Conservation (phyloP, 257 asterid species). For the Coffea eugenioides region DNA sequence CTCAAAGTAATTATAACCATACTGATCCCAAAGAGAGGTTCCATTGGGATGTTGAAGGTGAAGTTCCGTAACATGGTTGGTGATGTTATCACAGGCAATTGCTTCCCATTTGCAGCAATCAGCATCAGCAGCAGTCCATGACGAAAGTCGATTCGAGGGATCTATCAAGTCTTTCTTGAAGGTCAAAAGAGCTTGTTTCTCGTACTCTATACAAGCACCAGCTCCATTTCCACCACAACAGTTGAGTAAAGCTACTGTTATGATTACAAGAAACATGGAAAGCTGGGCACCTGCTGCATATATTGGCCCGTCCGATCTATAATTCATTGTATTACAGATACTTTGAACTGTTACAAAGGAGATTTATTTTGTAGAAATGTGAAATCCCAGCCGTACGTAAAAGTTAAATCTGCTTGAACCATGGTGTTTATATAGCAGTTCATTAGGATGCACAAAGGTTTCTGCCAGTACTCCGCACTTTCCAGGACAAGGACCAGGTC, state of each 20-base stretch:
- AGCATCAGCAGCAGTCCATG: background rate
- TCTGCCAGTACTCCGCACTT: too few species aligned
- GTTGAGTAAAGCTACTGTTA: too few species aligned
- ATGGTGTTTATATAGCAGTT: too few species aligned
- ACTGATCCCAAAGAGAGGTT: too few species aligned
- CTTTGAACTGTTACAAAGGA: too few species aligned
- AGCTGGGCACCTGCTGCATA: background rate
- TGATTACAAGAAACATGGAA: background rate
- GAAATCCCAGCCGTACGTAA: too few species aligned
- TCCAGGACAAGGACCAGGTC: too few species aligned
- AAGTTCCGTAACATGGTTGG: constrained; percentile 16
- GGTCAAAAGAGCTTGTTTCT: background rate
- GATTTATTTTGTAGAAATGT: too few species aligned
- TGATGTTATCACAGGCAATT: background rate
- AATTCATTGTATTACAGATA: too few species aligned
- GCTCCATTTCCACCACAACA: background rate
- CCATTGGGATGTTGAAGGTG: constrained; percentile 5
- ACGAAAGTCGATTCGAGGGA: background rate
- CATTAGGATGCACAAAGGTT: too few species aligned
- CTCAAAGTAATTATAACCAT: background rate
- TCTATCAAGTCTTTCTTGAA: background rate
- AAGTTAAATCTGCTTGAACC: too few species aligned
- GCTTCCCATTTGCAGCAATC: background rate
- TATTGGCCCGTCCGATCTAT: too few species aligned
- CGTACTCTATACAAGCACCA: background rate